phyloP scores from a whole-genome alignment of 169 alveolate species.

The Hepatocystis sp. region DNA sequence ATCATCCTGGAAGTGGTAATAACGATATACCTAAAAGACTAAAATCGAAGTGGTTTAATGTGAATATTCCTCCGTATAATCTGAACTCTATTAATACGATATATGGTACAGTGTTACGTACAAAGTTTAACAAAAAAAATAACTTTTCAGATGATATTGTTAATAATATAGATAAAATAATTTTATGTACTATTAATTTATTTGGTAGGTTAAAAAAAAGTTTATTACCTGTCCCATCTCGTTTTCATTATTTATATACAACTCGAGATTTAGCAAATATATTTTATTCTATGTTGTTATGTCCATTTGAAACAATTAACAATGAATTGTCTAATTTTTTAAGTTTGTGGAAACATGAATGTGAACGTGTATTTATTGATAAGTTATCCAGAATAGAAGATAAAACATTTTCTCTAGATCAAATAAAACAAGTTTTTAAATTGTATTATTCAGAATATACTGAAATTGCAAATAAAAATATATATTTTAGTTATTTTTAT shows the following conservation, averaged over 20 bases:
- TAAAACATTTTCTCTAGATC: constrained; percentile 84
- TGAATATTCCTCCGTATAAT: constrained; percentile 96
- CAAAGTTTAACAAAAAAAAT: constrained; percentile 92
- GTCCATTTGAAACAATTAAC: constrained; percentile 83
- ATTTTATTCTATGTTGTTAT: constrained; percentile 93
- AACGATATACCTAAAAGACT: constrained; percentile 97
- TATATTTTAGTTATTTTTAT: constrained; percentile 70
- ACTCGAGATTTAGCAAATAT: constrained; percentile 97
- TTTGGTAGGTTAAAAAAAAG: constrained; percentile 86
- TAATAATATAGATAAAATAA: constrained; percentile 87
- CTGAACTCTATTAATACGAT: constrained; percentile 95
- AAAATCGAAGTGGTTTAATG: constrained; percentile 94
- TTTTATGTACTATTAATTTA: constrained; percentile 93
- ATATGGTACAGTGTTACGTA: constrained; percentile 94
- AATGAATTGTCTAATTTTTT: constrained; percentile 88
- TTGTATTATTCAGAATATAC: constrained; percentile 42
- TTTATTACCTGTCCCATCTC: constrained; percentile 90
- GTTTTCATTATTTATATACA: constrained; percentile 97
- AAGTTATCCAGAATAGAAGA: constrained; percentile 93
- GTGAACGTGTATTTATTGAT: constrained; percentile 96
- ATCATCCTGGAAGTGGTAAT: constrained; percentile 98
- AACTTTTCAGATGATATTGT: constrained; percentile 87
- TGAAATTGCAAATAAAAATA: constrained; percentile 50
- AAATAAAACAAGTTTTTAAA: constrained; percentile 46
- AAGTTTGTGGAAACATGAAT: constrained; percentile 97